phyloP scores from a whole-genome alignment of 371 early-diverging fungal genomes.

The Mortierella sp. region DNA sequence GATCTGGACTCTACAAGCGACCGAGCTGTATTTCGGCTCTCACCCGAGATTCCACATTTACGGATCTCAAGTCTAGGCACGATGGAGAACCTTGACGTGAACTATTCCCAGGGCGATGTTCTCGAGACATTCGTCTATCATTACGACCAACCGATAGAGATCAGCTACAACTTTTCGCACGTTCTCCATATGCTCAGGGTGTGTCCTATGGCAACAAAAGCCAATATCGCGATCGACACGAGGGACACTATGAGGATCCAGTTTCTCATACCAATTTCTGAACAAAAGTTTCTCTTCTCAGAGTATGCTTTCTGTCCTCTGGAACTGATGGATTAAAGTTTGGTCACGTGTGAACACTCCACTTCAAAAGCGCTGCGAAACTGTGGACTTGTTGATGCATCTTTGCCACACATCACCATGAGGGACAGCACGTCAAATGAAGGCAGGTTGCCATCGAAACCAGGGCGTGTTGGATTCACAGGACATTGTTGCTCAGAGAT shows the following conservation, averaged over 20 bases:
- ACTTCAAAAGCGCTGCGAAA: no score
- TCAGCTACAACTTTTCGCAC: slow-evolving; percentile 45
- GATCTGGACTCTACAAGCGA: slow-evolving; percentile 48
- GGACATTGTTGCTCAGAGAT: neutral
- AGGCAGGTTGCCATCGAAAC: slow-evolving; percentile 12
- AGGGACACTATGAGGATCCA: slow-evolving; percentile 44
- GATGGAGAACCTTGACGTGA: slow-evolving; percentile 47
- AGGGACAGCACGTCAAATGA: slow-evolving; percentile 32
- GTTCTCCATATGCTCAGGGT: slow-evolving; percentile 36
- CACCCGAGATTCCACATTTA: slow-evolving; percentile 38
- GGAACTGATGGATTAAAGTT: slow-evolving; percentile 10
- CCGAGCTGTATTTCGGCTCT: slow-evolving; percentile 33
- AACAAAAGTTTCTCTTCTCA: slow-evolving; percentile 31
- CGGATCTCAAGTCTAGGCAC: slow-evolving; percentile 50
- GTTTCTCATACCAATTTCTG: slow-evolving; percentile 28
- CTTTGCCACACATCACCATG: slow-evolving; percentile 18
- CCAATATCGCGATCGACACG: slow-evolving; percentile 35
- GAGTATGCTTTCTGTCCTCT: slow-evolving; percentile 30
- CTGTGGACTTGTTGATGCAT: no score
- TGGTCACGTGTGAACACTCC: slow-evolving; percentile 3
- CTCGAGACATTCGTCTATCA: slow-evolving; percentile 32
- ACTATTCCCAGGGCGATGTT: slow-evolving; percentile 49
- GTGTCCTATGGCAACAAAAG: slow-evolving; percentile 23
- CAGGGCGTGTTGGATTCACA: neutral
- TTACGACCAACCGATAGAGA: slow-evolving; percentile 20